These are phyloP conservation scores for Labyrinthula sp. DNA, from an alignment of 352 stramenopile species.

Conservation along the genomic window DNA sequence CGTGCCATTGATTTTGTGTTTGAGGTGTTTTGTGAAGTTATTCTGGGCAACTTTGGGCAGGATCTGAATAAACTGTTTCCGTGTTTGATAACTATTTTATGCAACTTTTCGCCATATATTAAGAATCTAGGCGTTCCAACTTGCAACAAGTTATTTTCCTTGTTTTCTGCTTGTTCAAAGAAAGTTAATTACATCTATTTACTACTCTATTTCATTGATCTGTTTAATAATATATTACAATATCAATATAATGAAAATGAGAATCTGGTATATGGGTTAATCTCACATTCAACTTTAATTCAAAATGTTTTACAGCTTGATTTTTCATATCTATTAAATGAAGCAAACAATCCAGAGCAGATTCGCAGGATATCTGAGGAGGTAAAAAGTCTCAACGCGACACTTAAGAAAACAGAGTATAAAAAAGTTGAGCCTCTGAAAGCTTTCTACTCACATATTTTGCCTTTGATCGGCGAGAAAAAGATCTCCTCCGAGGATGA, in stretches of 20 bases:
- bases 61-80: no score
- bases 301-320: neutral
- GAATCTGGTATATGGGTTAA: slow-evolving; percentile 90
- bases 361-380: neutral
- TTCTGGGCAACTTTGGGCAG: no score
- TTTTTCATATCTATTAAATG: no score
- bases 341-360: neutral
- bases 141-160: slow-evolving; percentile 77
- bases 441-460: slow-evolving; percentile 54
- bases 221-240: slow-evolving; percentile 98
- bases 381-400: slow-evolving; percentile 1
- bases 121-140: slow-evolving; percentile 77
- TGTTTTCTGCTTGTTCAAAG: slow-evolving; percentile 79
- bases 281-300: slow-evolving; percentile 83
- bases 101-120: slow-evolving; percentile 92
- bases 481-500: slow-evolving; percentile 79
- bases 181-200: slow-evolving; percentile 80
- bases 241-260: slow-evolving; percentile 91
- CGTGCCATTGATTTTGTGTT: no score
- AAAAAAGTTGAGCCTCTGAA: slow-evolving; percentile 32
- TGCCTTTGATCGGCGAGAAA: slow-evolving; percentile 48
- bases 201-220: slow-evolving; percentile 82
- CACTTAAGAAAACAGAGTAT: neutral
- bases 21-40: no score
- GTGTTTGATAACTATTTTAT: slow-evolving; percentile 96